phyloP scores from a whole-genome alignment of 2,329 filamentous ascomycete species.

The Aspergillus carbonarius region DNA sequence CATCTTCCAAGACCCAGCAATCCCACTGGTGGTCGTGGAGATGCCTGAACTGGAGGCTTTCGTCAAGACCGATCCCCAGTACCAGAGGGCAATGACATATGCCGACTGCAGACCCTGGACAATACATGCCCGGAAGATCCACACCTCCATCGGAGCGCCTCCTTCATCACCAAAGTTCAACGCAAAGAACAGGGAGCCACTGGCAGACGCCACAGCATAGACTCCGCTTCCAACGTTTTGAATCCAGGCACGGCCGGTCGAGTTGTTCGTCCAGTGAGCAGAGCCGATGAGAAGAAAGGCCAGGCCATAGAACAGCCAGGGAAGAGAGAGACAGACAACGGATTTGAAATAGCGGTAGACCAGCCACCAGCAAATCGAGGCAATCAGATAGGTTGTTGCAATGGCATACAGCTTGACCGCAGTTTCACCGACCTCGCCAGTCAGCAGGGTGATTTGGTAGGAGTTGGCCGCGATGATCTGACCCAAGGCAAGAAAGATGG shows the following conservation, averaged over 20 bases:
- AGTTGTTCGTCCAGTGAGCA: conserved; percentile 51
- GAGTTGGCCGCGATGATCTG: conserved; percentile 65
- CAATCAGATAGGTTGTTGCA: conserved; percentile 57
- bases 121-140: conserved; percentile 64
- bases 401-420: conserved; percentile 60
- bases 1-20: conserved; percentile 44
- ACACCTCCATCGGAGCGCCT: conserved; percentile 60
- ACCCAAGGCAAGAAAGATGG: conserved; percentile 59
- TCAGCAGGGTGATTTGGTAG: conserved; percentile 65
- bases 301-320: conserved; percentile 62
- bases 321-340: conserved; percentile 55
- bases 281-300: conserved; percentile 62
- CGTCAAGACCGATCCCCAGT: conserved; percentile 60
- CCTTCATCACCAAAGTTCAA: conserved; percentile 66
- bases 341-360: conserved; percentile 58
- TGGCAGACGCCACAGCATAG: conserved; percentile 62
- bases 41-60: conserved; percentile 44
- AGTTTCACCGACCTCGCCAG: conserved; percentile 60
- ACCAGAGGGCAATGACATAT: conserved; percentile 65
- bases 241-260: conserved; percentile 49
- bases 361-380: conserved; percentile 61
- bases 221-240: conserved; percentile 61
- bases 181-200: conserved; percentile 63
- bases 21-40: conserved; percentile 30
- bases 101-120: conserved; percentile 66